A percentile compares a stretch with the other conserved stretches of the same genome.
Conservation (phyloP, 257 asterid genomes). For the Marsdenia floribunda region DNA sequence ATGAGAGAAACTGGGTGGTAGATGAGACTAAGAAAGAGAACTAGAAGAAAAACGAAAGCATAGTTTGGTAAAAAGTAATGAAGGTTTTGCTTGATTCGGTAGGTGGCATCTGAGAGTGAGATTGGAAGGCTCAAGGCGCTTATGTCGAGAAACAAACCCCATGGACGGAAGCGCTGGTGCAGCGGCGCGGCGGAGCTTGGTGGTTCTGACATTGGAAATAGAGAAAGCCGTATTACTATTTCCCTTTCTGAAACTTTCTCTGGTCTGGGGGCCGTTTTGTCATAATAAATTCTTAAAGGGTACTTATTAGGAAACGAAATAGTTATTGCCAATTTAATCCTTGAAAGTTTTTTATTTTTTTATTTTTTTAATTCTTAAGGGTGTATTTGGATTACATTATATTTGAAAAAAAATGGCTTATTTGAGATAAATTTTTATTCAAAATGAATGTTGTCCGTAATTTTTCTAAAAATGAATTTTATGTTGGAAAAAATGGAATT, state of each 20-base stretch:
- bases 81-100: constrained; percentile 68
- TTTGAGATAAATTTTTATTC: too few relatives aligned
- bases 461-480: too few relatives aligned
- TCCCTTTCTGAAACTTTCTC: not conserved
- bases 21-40: constrained; percentile 62
- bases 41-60: constrained; percentile 34
- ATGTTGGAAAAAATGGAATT: too few relatives aligned
- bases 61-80: constrained; percentile 71
- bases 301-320: not conserved
- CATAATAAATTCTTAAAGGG: not conserved
- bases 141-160: constrained; percentile 52
- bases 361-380: too few relatives aligned
- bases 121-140: constrained; percentile 65
- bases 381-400: too few relatives aligned
- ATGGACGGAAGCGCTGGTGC: constrained; percentile 56
- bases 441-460: too few relatives aligned
- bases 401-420: too few relatives aligned
- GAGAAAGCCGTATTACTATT: not conserved
- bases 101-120: constrained; percentile 73
- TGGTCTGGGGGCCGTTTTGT: not conserved
- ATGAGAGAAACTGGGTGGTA: constrained; percentile 60
- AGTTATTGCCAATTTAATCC: not conserved
- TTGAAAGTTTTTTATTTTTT: too few relatives aligned
- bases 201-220: constrained; percentile 29
- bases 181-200: constrained; percentile 27